Conservation (phyloP, 2,329 filamentous ascomycete species). For the Davidsoniella virescens region DNA sequence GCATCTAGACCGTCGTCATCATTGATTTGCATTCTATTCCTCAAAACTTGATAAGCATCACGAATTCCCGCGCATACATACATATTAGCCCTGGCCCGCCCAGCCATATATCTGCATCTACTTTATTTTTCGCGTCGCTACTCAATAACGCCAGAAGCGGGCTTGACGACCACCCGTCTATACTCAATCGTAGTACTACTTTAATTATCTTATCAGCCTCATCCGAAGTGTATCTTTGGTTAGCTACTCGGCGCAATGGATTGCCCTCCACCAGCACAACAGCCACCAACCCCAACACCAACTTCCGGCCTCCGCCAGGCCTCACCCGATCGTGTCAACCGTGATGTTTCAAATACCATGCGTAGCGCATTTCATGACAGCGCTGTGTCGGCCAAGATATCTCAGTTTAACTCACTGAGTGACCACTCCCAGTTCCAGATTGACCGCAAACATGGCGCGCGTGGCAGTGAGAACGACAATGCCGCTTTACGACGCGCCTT, state of each 20-base stretch:
- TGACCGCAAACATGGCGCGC: constrained; percentile 26
- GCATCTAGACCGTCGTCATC: too few species aligned
- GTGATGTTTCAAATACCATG: constrained; percentile 22
- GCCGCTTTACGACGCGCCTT: constrained; percentile 50
- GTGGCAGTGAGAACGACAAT: constrained; percentile 22
- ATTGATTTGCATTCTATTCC: too few species aligned
- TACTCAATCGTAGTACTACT: too few species aligned
- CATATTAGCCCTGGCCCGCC: neutral
- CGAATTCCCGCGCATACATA: too few species aligned
- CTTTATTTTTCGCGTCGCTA: neutral
- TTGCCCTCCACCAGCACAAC: neutral
- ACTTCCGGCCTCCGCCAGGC: constrained; percentile 31
- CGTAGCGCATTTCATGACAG: constrained; percentile 34
- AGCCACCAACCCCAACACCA: neutral
- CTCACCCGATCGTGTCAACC: constrained; percentile 48
- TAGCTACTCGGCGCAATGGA: neutral
- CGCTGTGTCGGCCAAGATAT: constrained; percentile 50
- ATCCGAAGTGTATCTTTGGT: neutral
- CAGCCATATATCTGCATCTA: neutral
- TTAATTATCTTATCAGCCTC: too few species aligned
- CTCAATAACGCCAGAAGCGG: too few species aligned
- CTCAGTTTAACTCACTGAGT: constrained; percentile 55
- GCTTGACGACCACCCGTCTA: too few species aligned
- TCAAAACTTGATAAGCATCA: too few species aligned
- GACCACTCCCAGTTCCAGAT: constrained; percentile 38